A percentile compares a stretch with the other conserved stretches of the same genome.
phyloP scores from a whole-genome alignment of 2,329 filamentous ascomycete species.

The Trichoderma koningii region DNA sequence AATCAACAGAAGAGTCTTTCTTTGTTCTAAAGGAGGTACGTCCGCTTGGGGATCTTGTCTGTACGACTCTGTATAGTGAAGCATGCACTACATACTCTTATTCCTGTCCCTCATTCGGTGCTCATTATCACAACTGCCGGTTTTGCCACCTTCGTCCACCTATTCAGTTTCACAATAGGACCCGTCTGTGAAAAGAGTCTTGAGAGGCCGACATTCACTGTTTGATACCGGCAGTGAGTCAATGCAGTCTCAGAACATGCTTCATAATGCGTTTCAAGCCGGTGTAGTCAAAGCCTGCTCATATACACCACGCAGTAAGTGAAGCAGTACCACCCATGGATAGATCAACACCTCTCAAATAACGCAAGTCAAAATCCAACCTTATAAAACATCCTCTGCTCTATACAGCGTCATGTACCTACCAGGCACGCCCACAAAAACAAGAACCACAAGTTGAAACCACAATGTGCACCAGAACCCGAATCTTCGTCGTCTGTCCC shows the following conservation, averaged over 20 bases:
- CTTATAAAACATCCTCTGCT: not conserved
- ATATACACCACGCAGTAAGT: not conserved
- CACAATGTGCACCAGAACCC: conserved; percentile 36
- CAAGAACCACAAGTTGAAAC: too few relatives aligned
- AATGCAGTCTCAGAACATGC: not conserved
- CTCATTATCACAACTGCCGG: too few relatives aligned
- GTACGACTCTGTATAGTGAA: too few relatives aligned
- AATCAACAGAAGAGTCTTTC: not conserved
- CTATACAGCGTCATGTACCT: not conserved
- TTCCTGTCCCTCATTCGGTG: too few relatives aligned
- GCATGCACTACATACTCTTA: too few relatives aligned
- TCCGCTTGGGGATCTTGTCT: too few relatives aligned
- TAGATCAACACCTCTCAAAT: not conserved
- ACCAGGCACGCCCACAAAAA: not conserved
- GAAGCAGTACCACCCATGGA: not conserved
- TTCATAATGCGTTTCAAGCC: not conserved
- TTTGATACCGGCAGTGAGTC: not conserved
- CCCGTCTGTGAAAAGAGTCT: too few relatives aligned
- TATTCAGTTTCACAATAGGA: too few relatives aligned
- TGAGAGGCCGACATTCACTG: not conserved
- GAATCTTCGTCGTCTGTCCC: conserved; percentile 33
- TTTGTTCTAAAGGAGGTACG: too few relatives aligned
- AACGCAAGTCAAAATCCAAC: not conserved
- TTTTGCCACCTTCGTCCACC: too few relatives aligned
- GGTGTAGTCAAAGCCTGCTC: not conserved